Conservation (phyloP, 306 rosid genomes). For the Lathyrus oleraceus region DNA sequence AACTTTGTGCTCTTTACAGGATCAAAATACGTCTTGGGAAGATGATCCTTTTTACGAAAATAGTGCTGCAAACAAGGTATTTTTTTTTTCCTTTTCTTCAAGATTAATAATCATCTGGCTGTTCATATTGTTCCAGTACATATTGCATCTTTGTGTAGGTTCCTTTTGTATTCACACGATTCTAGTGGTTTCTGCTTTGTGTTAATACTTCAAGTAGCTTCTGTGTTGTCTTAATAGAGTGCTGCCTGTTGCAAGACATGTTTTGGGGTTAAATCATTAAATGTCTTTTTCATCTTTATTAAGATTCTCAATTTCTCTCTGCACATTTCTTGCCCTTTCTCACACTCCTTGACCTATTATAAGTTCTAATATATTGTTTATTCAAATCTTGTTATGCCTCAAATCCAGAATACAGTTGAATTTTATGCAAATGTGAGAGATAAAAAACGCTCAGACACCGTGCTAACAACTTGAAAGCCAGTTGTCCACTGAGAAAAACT, state of each 20-base stretch:
- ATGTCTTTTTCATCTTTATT: not conserved
- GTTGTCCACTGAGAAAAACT: not conserved
- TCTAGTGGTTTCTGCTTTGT: not conserved
- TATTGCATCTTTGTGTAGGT: not conserved
- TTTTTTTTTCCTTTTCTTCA: conserved; percentile 37
- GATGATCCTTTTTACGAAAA: conserved; percentile 52
- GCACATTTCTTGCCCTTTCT: not conserved
- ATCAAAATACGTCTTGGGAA: conserved; percentile 70
- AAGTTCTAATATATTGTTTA: not conserved
- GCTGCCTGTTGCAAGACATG: not conserved
- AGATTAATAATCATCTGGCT: conserved; percentile 13
- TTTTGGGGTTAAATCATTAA: not conserved
- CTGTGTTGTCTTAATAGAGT: not conserved
- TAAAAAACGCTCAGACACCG: not conserved
- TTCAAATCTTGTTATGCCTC: too few relatives aligned
- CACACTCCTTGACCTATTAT: not conserved
- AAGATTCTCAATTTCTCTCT: not conserved
- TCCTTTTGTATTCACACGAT: not conserved
- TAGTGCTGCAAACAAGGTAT: conserved; percentile 52
- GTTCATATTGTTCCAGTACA: not conserved
- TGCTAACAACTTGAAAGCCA: not conserved
- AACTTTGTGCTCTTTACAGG: conserved; percentile 48
- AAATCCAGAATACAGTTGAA: not conserved
- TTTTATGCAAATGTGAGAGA: not conserved
- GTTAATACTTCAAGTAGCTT: conserved; percentile 4